These are phyloP conservation scores for Coemansia sp. DNA, from an alignment of 192 early-diverging fungal genomes.

Conservation along the genomic window DNA sequence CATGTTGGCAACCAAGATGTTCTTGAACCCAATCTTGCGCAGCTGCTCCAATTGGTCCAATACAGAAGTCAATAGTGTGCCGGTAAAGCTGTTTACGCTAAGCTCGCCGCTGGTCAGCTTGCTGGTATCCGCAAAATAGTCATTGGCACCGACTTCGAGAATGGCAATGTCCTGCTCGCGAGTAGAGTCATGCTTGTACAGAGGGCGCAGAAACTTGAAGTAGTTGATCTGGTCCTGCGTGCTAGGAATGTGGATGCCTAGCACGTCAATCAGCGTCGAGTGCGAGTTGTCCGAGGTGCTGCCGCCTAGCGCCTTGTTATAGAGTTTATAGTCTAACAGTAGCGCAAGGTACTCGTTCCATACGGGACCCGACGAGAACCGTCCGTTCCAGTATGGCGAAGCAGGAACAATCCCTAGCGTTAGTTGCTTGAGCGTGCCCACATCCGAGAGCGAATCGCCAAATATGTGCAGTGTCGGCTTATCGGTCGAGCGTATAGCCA, in stretches of 20 bases:
- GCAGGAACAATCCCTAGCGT: conserved; percentile 23
- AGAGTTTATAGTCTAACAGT: conserved; percentile 15
- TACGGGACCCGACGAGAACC: conserved; percentile 29
- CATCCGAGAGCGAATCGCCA: conserved; percentile 35
- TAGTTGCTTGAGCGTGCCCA: conserved; percentile 27
- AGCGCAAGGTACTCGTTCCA: conserved; percentile 35
- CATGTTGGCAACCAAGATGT: conserved; percentile 26
- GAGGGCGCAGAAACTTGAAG: conserved; percentile 22
- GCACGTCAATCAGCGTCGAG: conserved; percentile 11
- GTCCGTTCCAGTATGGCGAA: conserved; percentile 29
- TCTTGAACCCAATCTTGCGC: conserved; percentile 23
- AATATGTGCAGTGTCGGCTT: conserved; percentile 22
- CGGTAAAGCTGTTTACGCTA: conserved; percentile 8
- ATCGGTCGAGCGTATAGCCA: neutral
- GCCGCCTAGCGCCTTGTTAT: conserved; percentile 37
- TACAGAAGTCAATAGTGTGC: conserved; percentile 9
- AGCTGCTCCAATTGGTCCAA: conserved; percentile 28
- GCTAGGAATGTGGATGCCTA: conserved; percentile 21
- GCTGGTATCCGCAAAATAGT: conserved; percentile 18
- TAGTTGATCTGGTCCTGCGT: conserved; percentile 36
- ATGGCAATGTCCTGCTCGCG: conserved; percentile 19
- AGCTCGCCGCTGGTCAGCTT: conserved; percentile 1
- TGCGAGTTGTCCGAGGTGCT: conserved; percentile 20
- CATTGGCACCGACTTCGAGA: conserved; percentile 30
- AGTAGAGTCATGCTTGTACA: conserved; percentile 6